phyloP scores from a whole-genome alignment of 2,329 filamentous ascomycete genomes.

The Aureobasidium zeae region DNA sequence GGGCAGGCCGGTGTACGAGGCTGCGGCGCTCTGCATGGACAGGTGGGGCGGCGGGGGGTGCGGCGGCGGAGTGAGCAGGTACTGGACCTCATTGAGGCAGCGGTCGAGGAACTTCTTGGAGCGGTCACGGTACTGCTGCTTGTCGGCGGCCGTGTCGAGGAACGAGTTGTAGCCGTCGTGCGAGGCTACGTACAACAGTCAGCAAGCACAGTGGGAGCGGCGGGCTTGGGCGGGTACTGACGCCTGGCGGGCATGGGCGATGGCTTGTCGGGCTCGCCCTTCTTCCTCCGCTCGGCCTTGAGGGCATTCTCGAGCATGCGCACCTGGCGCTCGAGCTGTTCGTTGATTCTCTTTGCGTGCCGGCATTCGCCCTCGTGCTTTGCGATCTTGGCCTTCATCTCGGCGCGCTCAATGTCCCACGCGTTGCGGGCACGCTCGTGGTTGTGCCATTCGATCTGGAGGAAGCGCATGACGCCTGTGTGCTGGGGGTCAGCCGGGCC shows the following conservation, averaged over 20 bases:
- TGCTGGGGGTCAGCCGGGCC: constrained; percentile 3
- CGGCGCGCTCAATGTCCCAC: constrained; percentile 97
- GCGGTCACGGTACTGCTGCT: constrained; percentile 53
- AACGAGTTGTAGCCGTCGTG: constrained; percentile 42
- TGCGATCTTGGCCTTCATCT: constrained; percentile 97
- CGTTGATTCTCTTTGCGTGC: constrained; percentile 78
- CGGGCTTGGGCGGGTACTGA: constrained; percentile 14
- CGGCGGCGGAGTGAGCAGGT: constrained; percentile 56
- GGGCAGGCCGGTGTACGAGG: constrained; percentile 30
- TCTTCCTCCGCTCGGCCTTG: constrained; percentile 68
- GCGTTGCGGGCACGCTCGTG: constrained; percentile 96
- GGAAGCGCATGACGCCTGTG: constrained; percentile 92
- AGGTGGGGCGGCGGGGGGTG: constrained; percentile 49
- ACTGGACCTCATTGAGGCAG: constrained; percentile 59
- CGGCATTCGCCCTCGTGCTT: constrained; percentile 83
- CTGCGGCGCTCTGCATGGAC: constrained; percentile 25
- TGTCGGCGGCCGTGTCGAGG: constrained; percentile 43
- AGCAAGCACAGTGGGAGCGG: constrained; percentile 18
- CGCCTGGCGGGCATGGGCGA: constrained; percentile 23
- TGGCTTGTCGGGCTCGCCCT: constrained; percentile 24
- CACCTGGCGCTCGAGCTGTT: constrained; percentile 83
- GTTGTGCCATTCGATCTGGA: constrained; percentile 98
- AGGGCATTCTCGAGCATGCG: constrained; percentile 80
- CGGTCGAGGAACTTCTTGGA: constrained; percentile 55
- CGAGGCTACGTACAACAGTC: constrained; percentile 29